These are phyloP conservation scores for Brachypodium distachyon DNA, from an alignment of 202 grass and related monocot genomes.

Conservation along the genomic window DNA sequence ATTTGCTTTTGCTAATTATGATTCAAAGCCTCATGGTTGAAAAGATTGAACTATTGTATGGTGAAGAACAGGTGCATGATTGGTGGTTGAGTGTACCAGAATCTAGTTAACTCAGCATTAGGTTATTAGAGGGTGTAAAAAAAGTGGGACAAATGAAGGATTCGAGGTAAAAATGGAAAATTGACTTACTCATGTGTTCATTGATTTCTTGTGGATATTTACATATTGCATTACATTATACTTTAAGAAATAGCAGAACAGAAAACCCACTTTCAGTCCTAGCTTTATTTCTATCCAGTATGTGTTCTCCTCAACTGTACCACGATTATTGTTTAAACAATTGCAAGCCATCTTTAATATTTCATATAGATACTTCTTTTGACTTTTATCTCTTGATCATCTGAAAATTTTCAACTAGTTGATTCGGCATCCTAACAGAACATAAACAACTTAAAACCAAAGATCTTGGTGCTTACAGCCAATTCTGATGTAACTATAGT, in stretches of 20 bases:
- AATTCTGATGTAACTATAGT: background rate
- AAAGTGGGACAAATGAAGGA: background rate
- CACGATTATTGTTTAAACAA: background rate
- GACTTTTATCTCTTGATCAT: background rate
- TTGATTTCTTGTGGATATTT: background rate
- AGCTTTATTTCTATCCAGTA: background rate
- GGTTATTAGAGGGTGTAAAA: background rate
- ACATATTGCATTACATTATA: background rate
- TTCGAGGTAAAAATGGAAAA: background rate
- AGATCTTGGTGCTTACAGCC: background rate
- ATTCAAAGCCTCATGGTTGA: background rate
- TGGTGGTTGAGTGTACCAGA: background rate
- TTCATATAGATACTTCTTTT: background rate
- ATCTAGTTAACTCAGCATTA: background rate
- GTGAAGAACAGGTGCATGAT: background rate
- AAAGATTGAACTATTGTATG: background rate
- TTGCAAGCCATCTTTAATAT: background rate
- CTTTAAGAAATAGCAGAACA: background rate
- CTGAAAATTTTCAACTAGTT: background rate
- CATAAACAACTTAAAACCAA: background rate
- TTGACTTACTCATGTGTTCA: background rate
- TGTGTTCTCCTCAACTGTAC: background rate
- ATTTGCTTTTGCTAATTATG: background rate
- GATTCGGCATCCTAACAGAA: background rate
- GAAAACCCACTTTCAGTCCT: background rate